A percentile compares a stretch with the other conserved stretches of the same genome.
phyloP scores from a whole-genome alignment of 257 asterid genomes.

The Orobanche coerulescens region DNA sequence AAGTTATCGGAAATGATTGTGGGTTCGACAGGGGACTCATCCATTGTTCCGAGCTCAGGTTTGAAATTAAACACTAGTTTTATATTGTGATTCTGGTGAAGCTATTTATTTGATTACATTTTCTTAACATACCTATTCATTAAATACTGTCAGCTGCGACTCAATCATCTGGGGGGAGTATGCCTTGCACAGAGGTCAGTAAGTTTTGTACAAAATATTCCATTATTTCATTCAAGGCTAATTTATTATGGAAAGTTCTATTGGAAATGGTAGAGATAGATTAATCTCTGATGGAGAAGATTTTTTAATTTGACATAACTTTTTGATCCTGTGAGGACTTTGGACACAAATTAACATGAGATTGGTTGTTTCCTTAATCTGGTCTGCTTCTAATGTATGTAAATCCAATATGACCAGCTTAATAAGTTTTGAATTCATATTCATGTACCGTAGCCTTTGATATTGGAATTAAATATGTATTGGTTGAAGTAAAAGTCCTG shows the following conservation, averaged over 20 bases:
- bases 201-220: not conserved
- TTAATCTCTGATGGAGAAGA: not conserved
- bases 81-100: not conserved
- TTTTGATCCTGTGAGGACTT: not conserved
- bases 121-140: slow-evolving; percentile 21
- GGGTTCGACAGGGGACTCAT: slow-evolving; percentile 54
- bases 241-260: not conserved
- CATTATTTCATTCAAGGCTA: not conserved
- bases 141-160: slow-evolving; percentile 35
- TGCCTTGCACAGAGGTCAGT: slow-evolving; percentile 48
- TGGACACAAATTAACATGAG: not conserved
- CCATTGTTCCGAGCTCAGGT: slow-evolving; percentile 56
- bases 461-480: too few species aligned
- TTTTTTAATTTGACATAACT: not conserved
- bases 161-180: slow-evolving; percentile 53
- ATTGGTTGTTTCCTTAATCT: too few species aligned
- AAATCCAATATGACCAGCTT: too few species aligned
- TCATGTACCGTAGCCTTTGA: too few species aligned
- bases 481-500: not conserved
- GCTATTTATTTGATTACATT: not conserved
- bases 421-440: too few species aligned
- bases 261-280: not conserved
- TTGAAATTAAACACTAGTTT: slow-evolving; percentile 18
- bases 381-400: too few species aligned
- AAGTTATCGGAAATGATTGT: slow-evolving; percentile 95